Conservation (phyloP, 345 rosid species). For the Eucalyptus cloeziana region DNA sequence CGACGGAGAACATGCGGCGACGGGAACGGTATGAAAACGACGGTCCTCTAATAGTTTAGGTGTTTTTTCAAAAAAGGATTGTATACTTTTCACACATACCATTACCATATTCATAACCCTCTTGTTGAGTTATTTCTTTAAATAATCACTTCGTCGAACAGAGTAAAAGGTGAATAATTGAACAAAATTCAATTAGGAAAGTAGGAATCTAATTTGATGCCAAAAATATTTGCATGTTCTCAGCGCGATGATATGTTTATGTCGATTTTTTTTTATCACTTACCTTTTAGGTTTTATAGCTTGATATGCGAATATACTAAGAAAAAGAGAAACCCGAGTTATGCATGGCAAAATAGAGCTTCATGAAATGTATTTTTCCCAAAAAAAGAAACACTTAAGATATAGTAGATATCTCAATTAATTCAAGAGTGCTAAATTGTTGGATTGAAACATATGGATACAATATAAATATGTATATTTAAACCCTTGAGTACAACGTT, state of each 20-base stretch:
- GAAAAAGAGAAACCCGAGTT: not conserved
- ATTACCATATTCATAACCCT: not conserved
- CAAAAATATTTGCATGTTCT: not conserved
- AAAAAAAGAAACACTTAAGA: no score
- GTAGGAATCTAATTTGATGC: not conserved
- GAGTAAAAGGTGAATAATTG: not conserved
- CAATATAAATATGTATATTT: no score
- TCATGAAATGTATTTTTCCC: not conserved
- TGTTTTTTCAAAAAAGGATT: not conserved
- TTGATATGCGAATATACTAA: not conserved
- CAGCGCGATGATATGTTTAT: rapidly evolving
- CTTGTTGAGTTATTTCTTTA: not conserved
- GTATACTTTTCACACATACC: not conserved
- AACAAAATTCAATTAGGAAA: not conserved
- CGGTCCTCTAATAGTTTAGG: not conserved
- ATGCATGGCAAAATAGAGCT: not conserved
- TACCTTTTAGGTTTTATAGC: rapidly evolving
- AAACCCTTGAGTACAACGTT: not conserved
- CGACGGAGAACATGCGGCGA: not conserved
- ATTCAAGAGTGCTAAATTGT: no score
- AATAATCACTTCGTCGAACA: not conserved
- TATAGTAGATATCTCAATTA: no score
- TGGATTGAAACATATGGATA: no score
- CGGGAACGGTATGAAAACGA: not conserved
- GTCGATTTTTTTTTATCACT: not conserved